Conservation (phyloP, 495 filamentous ascomycete genomes). For the Penicillium canariense region DNA sequence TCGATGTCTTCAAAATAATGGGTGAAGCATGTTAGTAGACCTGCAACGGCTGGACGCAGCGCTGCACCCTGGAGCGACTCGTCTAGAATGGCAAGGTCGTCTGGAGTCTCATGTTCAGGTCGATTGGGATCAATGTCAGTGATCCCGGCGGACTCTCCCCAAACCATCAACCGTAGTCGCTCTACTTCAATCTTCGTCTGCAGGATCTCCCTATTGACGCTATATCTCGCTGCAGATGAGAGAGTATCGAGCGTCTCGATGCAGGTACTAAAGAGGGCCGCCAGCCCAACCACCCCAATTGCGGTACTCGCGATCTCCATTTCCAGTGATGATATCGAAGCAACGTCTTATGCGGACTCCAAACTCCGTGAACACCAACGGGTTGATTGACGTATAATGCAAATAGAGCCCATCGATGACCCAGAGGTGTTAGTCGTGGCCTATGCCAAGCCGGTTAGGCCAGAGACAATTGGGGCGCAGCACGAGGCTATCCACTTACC, state of each 20-base stretch:
- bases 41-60: not conserved
- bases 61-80: not conserved
- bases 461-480: not conserved
- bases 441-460: not conserved
- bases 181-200: conserved; percentile 4
- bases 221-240: not conserved
- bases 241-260: not conserved
- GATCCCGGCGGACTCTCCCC: conserved; percentile 3
- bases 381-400: not conserved
- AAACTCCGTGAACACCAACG: too few species aligned
- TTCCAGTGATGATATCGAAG: not conserved
- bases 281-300: conserved; percentile 13
- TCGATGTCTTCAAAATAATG: not conserved
- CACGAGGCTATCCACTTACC: not conserved
- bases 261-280: conserved; percentile 4
- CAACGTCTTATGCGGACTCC: not conserved
- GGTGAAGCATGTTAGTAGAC: not conserved
- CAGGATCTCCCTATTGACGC: not conserved
- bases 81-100: not conserved
- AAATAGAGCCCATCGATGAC: too few species aligned
- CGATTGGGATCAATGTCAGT: not conserved
- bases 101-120: not conserved
- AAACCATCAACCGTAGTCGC: conserved; percentile 1
- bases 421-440: too few species aligned
- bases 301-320: conserved; percentile 9